A percentile compares a stretch with the other conserved stretches of the same genome.
These are phyloP conservation scores for Fusarium sp. DNA, from an alignment of 2,329 filamentous ascomycete genomes.

Conservation along the genomic window DNA sequence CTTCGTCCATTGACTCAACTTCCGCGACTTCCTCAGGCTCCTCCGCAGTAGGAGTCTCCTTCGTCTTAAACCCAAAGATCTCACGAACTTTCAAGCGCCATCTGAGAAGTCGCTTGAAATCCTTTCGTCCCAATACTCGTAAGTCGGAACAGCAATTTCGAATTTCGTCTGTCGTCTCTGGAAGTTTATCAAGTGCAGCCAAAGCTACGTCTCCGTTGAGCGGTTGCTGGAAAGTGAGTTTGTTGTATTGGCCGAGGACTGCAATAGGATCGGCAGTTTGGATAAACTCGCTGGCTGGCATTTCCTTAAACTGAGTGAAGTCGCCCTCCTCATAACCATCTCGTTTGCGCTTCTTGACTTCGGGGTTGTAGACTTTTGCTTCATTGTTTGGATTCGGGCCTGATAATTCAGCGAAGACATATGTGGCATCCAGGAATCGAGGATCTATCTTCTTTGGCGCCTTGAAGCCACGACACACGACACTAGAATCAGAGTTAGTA, in stretches of 20 bases:
- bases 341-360: constrained; percentile 96
- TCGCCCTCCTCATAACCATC: constrained; percentile 98
- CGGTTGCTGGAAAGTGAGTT: constrained; percentile 83
- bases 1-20: constrained; percentile 92
- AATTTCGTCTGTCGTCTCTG: constrained; percentile 88
- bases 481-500: constrained; percentile 51
- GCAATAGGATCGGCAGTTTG: constrained; percentile 93
- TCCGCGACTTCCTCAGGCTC: constrained; percentile 78
- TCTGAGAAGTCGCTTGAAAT: constrained; percentile 88
- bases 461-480: constrained; percentile 95
- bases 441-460: constrained; percentile 94
- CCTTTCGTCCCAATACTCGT: constrained; percentile 90
- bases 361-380: constrained; percentile 97
- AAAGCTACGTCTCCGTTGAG: constrained; percentile 86
- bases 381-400: constrained; percentile 92
- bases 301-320: constrained; percentile 90
- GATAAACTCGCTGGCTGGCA: constrained; percentile 90
- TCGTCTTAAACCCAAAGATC: constrained; percentile 86
- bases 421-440: constrained; percentile 87
- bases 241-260: constrained; percentile 87
- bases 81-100: constrained; percentile 93
- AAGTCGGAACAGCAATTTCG: constrained; percentile 82
- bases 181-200: constrained; percentile 84
- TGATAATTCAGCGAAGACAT: constrained; percentile 92
- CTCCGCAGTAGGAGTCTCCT: constrained; percentile 67